A percentile compares a stretch with the other conserved stretches of the same genome.
Conservation (phyloP, 768 basidiomycete species). For the Phanerochaete sordida region DNA sequence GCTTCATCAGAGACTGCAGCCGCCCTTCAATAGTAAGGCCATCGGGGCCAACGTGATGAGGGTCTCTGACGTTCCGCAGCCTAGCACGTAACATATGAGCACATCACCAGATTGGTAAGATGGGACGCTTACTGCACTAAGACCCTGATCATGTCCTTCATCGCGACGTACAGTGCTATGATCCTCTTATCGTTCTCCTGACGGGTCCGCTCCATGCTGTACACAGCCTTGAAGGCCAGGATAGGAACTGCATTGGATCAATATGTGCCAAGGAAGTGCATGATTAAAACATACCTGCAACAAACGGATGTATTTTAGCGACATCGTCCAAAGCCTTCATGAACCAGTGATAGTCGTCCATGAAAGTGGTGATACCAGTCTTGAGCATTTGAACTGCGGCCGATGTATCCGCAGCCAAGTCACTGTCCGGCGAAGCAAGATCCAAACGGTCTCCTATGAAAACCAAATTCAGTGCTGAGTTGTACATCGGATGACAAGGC, state of each 20-base stretch:
- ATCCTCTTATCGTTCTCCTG: conserved; percentile 49
- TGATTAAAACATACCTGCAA: conserved; percentile 10
- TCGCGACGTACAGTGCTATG: conserved; percentile 41
- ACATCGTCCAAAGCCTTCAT: conserved; percentile 22
- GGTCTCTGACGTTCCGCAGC: conserved; percentile 8
- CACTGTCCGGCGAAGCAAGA: not conserved
- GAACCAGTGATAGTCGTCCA: conserved; percentile 17
- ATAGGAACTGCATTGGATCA: conserved; percentile 33
- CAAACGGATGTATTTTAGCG: conserved; percentile 22
- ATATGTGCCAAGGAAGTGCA: not conserved
- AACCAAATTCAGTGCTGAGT: not conserved
- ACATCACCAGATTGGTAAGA: not conserved
- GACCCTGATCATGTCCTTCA: conserved; percentile 47
- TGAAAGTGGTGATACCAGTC: conserved; percentile 16
- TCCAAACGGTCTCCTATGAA: conserved; percentile 1
- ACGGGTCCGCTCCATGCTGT: conserved; percentile 42
- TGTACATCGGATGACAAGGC: not conserved
- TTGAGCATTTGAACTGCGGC: conserved; percentile 13
- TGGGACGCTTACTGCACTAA: conserved; percentile 37
- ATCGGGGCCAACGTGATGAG: conserved; percentile 24
- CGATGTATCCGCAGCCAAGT: not conserved
- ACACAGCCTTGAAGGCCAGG: conserved; percentile 44
- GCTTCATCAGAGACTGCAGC: conserved; percentile 25
- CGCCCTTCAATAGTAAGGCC: conserved; percentile 30
- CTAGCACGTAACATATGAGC: not conserved